A percentile compares a stretch with the other conserved stretches of the same genome.
Evolutionary conservation across 192 early-diverging fungal species (phyloP).

Genomic region (Coemansia sp.): DNA sequence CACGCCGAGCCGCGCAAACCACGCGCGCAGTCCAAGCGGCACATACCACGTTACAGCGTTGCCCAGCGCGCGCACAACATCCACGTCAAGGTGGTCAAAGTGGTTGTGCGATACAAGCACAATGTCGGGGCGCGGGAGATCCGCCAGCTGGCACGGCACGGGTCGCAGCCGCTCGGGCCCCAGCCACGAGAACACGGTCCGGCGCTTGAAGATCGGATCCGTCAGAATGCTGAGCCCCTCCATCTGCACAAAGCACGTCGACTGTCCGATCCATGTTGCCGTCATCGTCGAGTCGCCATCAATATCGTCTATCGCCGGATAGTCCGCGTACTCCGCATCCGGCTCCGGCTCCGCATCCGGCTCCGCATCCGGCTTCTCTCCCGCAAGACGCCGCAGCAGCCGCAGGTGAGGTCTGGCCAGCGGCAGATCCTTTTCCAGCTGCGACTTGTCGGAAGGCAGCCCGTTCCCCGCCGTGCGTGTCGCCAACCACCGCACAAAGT

Average conservation of each 20-base stretch:
- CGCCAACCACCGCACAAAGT: slow-evolving; percentile 48
- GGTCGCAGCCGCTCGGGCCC: slow-evolving; percentile 71
- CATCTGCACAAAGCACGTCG: slow-evolving; percentile 68
- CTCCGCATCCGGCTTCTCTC: not conserved
- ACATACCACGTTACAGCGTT: slow-evolving; percentile 68
- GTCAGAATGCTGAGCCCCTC: slow-evolving; percentile 73
- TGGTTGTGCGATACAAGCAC: slow-evolving; percentile 88
- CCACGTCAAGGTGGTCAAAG: slow-evolving; percentile 82
- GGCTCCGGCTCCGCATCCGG: not conserved
- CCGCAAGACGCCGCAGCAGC: slow-evolving; percentile 22
- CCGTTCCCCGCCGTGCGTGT: slow-evolving; percentile 48
- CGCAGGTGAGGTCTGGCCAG: slow-evolving; percentile 32
- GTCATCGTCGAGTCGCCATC: slow-evolving; percentile 16
- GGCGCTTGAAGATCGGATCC: slow-evolving; percentile 74
- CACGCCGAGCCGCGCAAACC: slow-evolving; percentile 63
- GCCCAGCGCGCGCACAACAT: slow-evolving; percentile 62
- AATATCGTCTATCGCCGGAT: slow-evolving; percentile 17
- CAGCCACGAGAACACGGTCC: slow-evolving; percentile 67
- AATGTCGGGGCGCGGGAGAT: slow-evolving; percentile 70
- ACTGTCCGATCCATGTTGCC: slow-evolving; percentile 64
- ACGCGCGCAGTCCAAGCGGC: slow-evolving; percentile 73
- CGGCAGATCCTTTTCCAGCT: slow-evolving; percentile 32
- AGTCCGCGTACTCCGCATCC: slow-evolving; percentile 15
- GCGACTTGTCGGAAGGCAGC: slow-evolving; percentile 19
- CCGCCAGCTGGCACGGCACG: slow-evolving; percentile 65